phyloP scores from a whole-genome alignment of 208 protist genomes.

The Zelonia costaricensis region DNA sequence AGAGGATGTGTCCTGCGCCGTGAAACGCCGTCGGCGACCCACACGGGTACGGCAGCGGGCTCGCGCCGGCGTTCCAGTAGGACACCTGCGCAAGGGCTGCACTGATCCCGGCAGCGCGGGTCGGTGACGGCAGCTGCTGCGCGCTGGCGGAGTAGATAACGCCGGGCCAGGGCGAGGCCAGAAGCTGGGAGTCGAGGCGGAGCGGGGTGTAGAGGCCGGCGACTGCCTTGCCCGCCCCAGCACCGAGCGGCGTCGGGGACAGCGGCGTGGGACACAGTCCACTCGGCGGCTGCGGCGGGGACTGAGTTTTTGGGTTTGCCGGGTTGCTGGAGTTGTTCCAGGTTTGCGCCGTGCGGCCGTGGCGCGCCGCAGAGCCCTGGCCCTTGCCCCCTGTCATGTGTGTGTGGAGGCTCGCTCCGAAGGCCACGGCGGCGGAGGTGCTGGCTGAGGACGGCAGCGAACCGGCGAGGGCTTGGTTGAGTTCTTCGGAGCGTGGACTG shows the following conservation, averaged over 20 bases:
- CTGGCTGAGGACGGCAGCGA: slow-evolving; percentile 1
- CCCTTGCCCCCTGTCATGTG: too few species aligned
- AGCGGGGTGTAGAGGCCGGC: slow-evolving; percentile 13
- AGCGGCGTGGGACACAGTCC: background rate
- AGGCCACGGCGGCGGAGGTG: background rate
- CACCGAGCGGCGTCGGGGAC: slow-evolving; percentile 2
- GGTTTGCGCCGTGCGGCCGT: background rate
- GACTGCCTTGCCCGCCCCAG: background rate
- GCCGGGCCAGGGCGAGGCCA: slow-evolving; percentile 20
- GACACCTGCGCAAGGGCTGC: slow-evolving; percentile 10
- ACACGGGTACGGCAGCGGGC: slow-evolving; percentile 8
- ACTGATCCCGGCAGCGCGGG: background rate
- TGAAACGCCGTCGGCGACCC: slow-evolving; percentile 18
- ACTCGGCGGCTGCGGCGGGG: background rate
- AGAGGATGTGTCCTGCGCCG: slow-evolving; percentile 15
- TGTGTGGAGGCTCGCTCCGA: background rate
- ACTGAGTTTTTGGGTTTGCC: background rate
- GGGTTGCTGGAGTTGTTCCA: background rate
- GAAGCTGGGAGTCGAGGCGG: slow-evolving; percentile 24
- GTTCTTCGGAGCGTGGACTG: slow-evolving; percentile 8
- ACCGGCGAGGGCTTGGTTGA: slow-evolving; percentile 1
- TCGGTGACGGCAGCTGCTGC: slow-evolving; percentile 11
- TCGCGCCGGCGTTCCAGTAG: slow-evolving; percentile 26
- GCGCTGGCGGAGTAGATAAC: background rate
- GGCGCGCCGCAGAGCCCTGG: too few species aligned